These are phyloP conservation scores for Sonneratia caseolaris DNA, from an alignment of 345 rosid genomes.

Conservation along the genomic window DNA sequence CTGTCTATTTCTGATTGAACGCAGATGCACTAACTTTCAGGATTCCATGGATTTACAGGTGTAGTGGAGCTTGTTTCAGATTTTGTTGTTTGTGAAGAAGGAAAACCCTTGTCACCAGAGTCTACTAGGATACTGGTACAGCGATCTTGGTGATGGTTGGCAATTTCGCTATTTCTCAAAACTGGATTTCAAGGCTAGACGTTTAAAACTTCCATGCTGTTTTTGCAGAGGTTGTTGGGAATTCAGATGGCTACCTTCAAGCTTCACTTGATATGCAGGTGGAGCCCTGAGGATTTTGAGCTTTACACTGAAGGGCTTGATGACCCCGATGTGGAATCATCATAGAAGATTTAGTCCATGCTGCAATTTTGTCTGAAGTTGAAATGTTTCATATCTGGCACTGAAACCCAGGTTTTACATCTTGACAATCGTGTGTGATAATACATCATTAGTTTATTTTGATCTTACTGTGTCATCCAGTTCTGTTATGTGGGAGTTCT, in stretches of 20 bases:
- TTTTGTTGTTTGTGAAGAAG: constrained; percentile 89
- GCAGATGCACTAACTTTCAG: background rate
- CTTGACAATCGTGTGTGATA: background rate
- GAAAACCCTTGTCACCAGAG: constrained; percentile 83
- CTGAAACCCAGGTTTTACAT: background rate
- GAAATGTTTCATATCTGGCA: background rate
- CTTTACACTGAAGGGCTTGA: constrained; percentile 50
- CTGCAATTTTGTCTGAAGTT: constrained; percentile 2
- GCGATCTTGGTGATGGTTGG: background rate
- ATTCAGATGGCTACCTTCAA: constrained; percentile 84
- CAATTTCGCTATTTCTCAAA: background rate
- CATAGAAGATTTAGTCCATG: constrained; percentile 15
- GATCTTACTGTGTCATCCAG: too few species aligned
- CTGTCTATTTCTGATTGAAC: background rate
- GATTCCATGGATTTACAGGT: constrained; percentile 34
- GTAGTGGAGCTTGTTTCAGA: constrained; percentile 77
- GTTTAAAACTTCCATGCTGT: background rate
- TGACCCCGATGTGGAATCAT: constrained; percentile 75
- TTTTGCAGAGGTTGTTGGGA: constrained; percentile 79
- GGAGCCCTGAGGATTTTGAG: constrained; percentile 70
- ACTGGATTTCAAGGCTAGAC: background rate
- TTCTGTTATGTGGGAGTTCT: too few species aligned
- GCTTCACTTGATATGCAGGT: constrained; percentile 69
- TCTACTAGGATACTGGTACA: constrained; percentile 80
- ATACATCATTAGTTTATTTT: background rate